These are phyloP conservation scores for Ploettnerulaceae sp. DNA, from an alignment of 2,329 filamentous ascomycete species.

Conservation along the genomic window DNA sequence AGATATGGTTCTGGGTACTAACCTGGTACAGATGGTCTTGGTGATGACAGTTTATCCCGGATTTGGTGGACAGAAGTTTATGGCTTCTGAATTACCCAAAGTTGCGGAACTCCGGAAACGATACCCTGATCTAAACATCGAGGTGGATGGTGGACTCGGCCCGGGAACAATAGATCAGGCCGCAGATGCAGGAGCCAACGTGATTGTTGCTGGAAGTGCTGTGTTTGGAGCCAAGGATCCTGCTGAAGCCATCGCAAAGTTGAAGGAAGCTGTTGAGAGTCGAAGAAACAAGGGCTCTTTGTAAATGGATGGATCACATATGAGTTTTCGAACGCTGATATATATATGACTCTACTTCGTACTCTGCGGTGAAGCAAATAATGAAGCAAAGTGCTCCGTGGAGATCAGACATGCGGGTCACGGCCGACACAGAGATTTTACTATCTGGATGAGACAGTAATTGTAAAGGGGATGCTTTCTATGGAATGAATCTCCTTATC, in stretches of 20 bases:
- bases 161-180: constrained; percentile 88
- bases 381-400: too few species aligned
- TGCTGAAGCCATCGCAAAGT: constrained; percentile 73
- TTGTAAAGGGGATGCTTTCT: too few species aligned
- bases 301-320: constrained; percentile 11
- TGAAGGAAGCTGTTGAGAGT: constrained; percentile 75
- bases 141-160: constrained; percentile 90
- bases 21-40: constrained; percentile 74
- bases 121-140: constrained; percentile 92
- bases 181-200: constrained; percentile 92
- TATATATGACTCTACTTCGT: too few species aligned
- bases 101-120: constrained; percentile 74
- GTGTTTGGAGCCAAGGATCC: constrained; percentile 93
- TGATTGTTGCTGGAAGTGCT: constrained; percentile 94
- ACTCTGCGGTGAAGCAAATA: too few species aligned
- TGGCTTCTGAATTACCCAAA: constrained; percentile 92
- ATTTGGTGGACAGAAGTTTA: constrained; percentile 98
- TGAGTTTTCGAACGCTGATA: too few species aligned
- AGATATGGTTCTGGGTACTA: background rate
- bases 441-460: too few species aligned
- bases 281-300: constrained; percentile 33
- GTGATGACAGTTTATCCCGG: constrained; percentile 98
- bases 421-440: too few species aligned
- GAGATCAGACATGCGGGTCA: too few species aligned
- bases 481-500: too few species aligned